A percentile compares a stretch with the other conserved stretches of the same genome.
Evolutionary conservation across 805 yeast species (phyloP).

Genomic region (Wickerhamomyces silvicola): DNA sequence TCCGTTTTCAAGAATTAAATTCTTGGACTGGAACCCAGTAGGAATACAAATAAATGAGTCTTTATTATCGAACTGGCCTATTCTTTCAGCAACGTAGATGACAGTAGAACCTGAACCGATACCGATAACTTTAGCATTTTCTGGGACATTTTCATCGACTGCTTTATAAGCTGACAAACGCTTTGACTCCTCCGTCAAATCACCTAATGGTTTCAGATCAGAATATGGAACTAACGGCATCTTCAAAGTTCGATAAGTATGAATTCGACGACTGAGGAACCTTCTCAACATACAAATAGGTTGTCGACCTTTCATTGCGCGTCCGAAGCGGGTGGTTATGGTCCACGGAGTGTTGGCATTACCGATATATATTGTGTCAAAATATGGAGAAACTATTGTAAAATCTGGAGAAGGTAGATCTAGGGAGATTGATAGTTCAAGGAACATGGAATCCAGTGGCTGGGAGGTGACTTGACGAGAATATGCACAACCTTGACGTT

Average conservation of each 20-base stretch:
- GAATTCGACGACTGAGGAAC: background rate
- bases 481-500: too few species aligned
- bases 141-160: constrained; percentile 78
- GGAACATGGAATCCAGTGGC: too few species aligned
- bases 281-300: constrained; percentile 2
- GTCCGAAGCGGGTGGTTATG: too few species aligned
- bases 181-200: constrained; percentile 73
- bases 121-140: constrained; percentile 70
- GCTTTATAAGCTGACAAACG: constrained; percentile 87
- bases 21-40: constrained; percentile 93
- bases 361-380: too few species aligned
- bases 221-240: constrained; percentile 21
- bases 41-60: constrained; percentile 72
- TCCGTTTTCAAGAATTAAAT: constrained; percentile 76
- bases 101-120: constrained; percentile 98
- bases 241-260: background rate
- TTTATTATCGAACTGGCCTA: constrained; percentile 61
- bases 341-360: too few species aligned
- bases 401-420: too few species aligned
- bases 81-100: constrained; percentile 91
- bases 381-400: too few species aligned
- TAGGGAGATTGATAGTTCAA: too few species aligned
- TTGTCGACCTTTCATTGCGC: too few species aligned
- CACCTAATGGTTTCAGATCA: constrained; percentile 24
- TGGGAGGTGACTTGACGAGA: too few species aligned